These are phyloP conservation scores for Dioscorea zingiberensis DNA, from an alignment of 106 monocot species.

Conservation along the genomic window DNA sequence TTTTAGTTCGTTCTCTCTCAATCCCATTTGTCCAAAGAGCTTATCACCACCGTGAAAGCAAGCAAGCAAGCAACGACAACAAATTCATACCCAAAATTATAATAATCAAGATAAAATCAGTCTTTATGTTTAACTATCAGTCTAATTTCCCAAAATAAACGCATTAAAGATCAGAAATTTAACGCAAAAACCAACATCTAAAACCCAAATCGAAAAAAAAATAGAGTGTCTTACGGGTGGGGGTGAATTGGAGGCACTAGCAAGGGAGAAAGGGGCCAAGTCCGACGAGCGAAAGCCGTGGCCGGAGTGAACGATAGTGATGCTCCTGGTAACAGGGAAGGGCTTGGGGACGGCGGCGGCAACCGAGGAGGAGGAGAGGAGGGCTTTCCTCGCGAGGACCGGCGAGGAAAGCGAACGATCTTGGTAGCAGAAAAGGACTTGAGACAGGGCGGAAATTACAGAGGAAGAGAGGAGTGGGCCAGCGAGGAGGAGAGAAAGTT, in stretches of 20 bases:
- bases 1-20: background rate
- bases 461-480: no score
- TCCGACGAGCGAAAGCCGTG: background rate
- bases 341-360: background rate
- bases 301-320: background rate
- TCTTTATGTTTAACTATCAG: background rate
- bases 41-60: background rate
- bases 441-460: no score
- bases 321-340: background rate
- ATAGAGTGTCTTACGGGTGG: background rate
- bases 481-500: no score
- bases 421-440: no score
- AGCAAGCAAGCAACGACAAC: background rate
- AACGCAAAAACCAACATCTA: background rate
- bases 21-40: background rate
- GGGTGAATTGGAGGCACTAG: background rate
- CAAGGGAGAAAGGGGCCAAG: background rate
- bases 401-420: no score
- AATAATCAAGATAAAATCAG: no score
- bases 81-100: background rate
- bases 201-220: background rate
- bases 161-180: background rate
- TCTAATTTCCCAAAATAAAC: background rate
- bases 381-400: slow-evolving; percentile 57
- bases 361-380: slow-evolving; percentile 31